Percentiles rank a stretch among this genome's conserved stretches.
phyloP scores from a whole-genome alignment of 2,329 filamentous ascomycete genomes.

The Dothideomycetidae sp. region DNA sequence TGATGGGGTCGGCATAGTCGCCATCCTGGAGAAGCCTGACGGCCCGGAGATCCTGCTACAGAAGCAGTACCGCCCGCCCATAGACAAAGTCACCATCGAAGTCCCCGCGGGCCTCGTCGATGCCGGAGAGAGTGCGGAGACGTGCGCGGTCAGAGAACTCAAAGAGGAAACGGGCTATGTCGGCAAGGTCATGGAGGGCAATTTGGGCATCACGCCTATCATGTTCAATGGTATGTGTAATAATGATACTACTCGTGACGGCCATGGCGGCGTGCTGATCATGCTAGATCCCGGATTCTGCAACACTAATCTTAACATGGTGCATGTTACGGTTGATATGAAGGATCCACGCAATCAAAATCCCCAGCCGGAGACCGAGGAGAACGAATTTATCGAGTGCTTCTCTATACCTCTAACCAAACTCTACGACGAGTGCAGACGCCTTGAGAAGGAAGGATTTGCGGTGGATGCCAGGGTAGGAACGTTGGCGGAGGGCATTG shows the following conservation, averaged over 20 bases:
- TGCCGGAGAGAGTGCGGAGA: conserved; percentile 40
- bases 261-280: conserved; percentile 13
- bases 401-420: conserved; percentile 43
- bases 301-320: conserved; percentile 39
- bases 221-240: conserved; percentile 31
- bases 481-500: conserved; percentile 63
- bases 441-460: conserved; percentile 54
- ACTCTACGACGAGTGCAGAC: conserved; percentile 46
- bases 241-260: too few relatives aligned
- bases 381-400: conserved; percentile 48
- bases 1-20: conserved; percentile 45
- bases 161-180: conserved; percentile 49
- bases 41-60: conserved; percentile 40
- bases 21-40: conserved; percentile 36
- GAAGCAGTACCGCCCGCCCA: conserved; percentile 39
- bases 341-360: conserved; percentile 32
- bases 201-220: conserved; percentile 21
- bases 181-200: conserved; percentile 27
- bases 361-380: conserved; percentile 45
- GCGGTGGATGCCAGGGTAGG: conserved; percentile 69
- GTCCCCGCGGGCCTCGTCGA: conserved; percentile 48
- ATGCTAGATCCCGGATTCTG: conserved; percentile 45
- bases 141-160: conserved; percentile 43
- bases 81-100: conserved; percentile 44
- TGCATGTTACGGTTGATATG: conserved; percentile 44